Conservation (phyloP, 2,329 filamentous ascomycete genomes). For the Alternaria longipes region DNA sequence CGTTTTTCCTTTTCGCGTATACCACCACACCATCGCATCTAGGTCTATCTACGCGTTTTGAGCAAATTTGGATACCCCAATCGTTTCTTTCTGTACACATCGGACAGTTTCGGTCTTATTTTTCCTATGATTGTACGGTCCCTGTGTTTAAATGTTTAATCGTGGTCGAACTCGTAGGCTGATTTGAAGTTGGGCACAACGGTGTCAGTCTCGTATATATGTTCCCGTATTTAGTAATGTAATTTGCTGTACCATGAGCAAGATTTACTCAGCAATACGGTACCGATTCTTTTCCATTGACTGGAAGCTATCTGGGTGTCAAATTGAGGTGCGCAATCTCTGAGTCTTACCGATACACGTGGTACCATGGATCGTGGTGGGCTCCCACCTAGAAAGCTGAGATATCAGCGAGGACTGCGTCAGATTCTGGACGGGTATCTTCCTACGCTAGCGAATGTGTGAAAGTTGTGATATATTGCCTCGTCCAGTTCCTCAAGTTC, state of each 20-base stretch:
- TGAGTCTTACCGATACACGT: background rate
- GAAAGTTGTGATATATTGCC: background rate
- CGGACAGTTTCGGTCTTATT: background rate
- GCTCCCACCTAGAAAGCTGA: background rate
- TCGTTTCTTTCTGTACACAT: slow-evolving; percentile 8
- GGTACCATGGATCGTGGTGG: background rate
- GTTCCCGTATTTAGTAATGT: background rate
- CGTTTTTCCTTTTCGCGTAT: background rate
- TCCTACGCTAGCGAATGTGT: background rate
- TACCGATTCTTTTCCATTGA: background rate
- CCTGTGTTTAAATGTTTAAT: background rate
- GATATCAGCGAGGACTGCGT: background rate
- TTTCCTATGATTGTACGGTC: slow-evolving; percentile 3
- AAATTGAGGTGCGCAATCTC: background rate
- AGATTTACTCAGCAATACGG: background rate
- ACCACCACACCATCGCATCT: slow-evolving; percentile 4
- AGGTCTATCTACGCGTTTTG: slow-evolving; percentile 8
- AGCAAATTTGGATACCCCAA: slow-evolving; percentile 36
- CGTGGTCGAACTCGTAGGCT: background rate
- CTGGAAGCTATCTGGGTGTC: background rate
- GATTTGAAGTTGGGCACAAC: background rate
- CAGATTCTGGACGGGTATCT: background rate
- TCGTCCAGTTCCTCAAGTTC: background rate
- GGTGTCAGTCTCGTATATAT: background rate
- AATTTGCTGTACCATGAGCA: background rate